phyloP scores from a whole-genome alignment of 2,329 filamentous ascomycete species.

The Mycogone perniciosa region DNA sequence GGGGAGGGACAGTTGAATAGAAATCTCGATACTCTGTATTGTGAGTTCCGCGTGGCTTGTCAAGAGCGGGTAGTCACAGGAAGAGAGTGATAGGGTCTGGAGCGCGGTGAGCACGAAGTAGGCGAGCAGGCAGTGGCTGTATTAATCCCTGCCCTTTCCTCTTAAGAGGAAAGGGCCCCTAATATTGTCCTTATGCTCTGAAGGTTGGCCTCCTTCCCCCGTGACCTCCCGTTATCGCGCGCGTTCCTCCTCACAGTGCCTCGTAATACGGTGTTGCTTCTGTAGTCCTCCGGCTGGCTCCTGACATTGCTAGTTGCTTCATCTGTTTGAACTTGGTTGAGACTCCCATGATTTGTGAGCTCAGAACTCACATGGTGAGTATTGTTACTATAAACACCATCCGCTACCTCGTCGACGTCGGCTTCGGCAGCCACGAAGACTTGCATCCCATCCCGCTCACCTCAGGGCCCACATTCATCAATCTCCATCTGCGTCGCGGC shows the following conservation, averaged over 20 bases:
- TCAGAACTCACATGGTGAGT: constrained; percentile 53
- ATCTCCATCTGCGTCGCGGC: constrained; percentile 39
- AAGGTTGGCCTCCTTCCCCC: too few relatives aligned
- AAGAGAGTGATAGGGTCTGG: too few relatives aligned
- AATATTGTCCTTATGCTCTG: too few relatives aligned
- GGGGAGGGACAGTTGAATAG: constrained; percentile 37
- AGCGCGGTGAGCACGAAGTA: too few relatives aligned
- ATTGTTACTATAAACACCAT: constrained; percentile 47
- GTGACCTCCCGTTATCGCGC: too few relatives aligned
- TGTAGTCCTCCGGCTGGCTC: too few relatives aligned
- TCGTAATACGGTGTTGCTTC: too few relatives aligned
- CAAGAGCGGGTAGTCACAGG: not conserved
- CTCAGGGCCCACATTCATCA: constrained; percentile 21
- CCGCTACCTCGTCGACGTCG: constrained; percentile 51
- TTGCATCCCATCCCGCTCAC: constrained; percentile 28
- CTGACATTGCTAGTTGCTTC: not conserved
- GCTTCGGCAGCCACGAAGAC: constrained; percentile 47
- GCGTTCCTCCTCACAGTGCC: too few relatives aligned
- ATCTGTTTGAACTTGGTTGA: constrained; percentile 10
- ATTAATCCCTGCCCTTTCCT: too few relatives aligned
- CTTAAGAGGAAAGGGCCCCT: too few relatives aligned
- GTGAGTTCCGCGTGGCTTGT: not conserved
- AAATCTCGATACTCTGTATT: constrained; percentile 7
- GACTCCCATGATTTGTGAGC: constrained; percentile 12
- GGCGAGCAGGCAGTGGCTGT: too few relatives aligned